These are phyloP conservation scores for Globisporangium barbulae DNA, from an alignment of 352 stramenopile species.

Conservation along the genomic window DNA sequence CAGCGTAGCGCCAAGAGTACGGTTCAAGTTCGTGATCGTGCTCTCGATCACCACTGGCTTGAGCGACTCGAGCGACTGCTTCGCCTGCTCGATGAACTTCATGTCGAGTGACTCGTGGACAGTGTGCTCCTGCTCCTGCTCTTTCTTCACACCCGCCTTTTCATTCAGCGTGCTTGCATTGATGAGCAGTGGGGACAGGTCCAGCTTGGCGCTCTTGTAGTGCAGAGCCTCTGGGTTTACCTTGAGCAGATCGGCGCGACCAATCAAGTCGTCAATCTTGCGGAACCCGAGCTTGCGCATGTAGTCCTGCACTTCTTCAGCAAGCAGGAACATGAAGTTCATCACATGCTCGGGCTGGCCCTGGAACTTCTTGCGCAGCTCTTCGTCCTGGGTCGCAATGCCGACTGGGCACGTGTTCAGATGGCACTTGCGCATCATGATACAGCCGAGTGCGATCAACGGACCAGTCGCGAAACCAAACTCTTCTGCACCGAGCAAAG, in stretches of 20 bases:
- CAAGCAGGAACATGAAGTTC: constrained; percentile 97
- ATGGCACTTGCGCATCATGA: constrained; percentile 98
- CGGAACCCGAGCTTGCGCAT: constrained; percentile 87
- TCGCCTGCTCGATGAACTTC: constrained; percentile 86
- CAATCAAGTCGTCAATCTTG: constrained; percentile 93
- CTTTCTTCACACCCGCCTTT: constrained; percentile 76
- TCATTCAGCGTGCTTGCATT: constrained; percentile 92
- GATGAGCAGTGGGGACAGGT: constrained; percentile 93
- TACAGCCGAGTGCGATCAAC: constrained; percentile 95
- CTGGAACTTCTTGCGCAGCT: constrained; percentile 95
- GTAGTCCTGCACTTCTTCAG: constrained; percentile 90
- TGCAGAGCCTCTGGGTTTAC: constrained; percentile 77
- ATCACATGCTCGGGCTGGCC: constrained; percentile 96
- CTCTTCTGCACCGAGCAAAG: constrained; percentile 94
- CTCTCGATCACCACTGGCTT: constrained; percentile 63
- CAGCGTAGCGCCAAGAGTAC: constrained; percentile 93
- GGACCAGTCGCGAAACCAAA: constrained; percentile 95
- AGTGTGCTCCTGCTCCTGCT: constrained; percentile 86
- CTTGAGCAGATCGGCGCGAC: constrained; percentile 92
- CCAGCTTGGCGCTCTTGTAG: constrained; percentile 80
- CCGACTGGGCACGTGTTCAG: constrained; percentile 98
- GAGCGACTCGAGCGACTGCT: constrained; percentile 79
- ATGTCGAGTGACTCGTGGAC: constrained; percentile 91
- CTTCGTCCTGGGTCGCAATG: constrained; percentile 96
- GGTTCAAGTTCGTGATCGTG: constrained; percentile 90